A percentile compares a stretch with the other conserved stretches of the same genome.
Conservation (phyloP, 352 stramenopile genomes). For the Phytopythium cucurbitacearum region DNA sequence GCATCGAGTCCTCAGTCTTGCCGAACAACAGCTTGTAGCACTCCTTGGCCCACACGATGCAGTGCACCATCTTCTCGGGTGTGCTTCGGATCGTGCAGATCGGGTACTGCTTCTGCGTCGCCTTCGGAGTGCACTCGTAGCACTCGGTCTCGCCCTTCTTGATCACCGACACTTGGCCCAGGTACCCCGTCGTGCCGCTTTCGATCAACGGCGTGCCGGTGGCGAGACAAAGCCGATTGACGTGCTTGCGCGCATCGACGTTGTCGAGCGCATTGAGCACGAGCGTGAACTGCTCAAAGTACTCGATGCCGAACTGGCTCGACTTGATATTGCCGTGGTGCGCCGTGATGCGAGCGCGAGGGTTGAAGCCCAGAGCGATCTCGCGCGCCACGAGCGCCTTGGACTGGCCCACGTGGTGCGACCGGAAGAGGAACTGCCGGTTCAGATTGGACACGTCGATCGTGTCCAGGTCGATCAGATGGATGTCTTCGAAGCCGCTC, state of each 20-base stretch:
- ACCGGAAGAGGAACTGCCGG: slow-evolving; percentile 99
- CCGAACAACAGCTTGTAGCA: slow-evolving; percentile 88
- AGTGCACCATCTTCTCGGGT: slow-evolving; percentile 99
- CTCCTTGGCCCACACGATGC: slow-evolving; percentile 98
- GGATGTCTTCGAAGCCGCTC: slow-evolving; percentile 91
- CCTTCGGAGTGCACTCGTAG: slow-evolving; percentile 98
- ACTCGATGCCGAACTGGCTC: slow-evolving; percentile 89
- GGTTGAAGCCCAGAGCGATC: slow-evolving; percentile 88
- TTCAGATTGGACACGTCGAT: slow-evolving; percentile 99
- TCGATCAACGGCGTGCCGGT: slow-evolving; percentile 91
- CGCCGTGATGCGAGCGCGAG: slow-evolving; percentile 82
- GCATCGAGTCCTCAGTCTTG: slow-evolving; percentile 90
- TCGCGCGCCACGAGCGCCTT: slow-evolving; percentile 92
- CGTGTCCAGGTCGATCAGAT: slow-evolving; percentile 98
- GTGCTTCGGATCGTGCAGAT: slow-evolving; percentile 99
- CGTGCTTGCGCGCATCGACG: slow-evolving; percentile 96
- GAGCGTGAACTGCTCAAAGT: slow-evolving; percentile 95
- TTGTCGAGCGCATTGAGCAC: slow-evolving; percentile 99
- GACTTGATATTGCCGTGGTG: slow-evolving; percentile 98
- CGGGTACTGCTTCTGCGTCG: slow-evolving; percentile 97
- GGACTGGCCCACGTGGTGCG: slow-evolving; percentile 95
- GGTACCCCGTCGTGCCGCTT: slow-evolving; percentile 97
- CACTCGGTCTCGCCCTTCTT: slow-evolving; percentile 96
- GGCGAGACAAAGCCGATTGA: slow-evolving; percentile 98
- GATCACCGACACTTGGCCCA: slow-evolving; percentile 98